phyloP scores from a whole-genome alignment of 2,329 filamentous ascomycete genomes.

The Fusarium humuli region DNA sequence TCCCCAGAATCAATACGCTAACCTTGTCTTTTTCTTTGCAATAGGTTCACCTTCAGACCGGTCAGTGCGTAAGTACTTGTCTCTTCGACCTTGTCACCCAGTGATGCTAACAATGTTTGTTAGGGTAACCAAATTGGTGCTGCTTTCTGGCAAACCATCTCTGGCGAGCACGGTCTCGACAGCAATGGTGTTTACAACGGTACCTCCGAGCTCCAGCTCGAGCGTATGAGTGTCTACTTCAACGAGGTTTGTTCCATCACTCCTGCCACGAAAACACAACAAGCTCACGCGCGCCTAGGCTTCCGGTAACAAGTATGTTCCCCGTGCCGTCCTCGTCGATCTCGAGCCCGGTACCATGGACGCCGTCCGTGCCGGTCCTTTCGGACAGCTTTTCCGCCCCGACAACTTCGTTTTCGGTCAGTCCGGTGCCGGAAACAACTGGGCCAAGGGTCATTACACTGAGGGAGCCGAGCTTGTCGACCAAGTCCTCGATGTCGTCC shows the following conservation, averaged over 20 bases:
- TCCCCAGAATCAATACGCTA: conserved; percentile 59
- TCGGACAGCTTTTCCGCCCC: conserved; percentile 98
- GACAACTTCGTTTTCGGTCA: conserved; percentile 99
- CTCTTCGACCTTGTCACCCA: conserved; percentile 21
- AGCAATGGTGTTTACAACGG: conserved; percentile 99
- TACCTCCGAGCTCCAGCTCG: conserved; percentile 97
- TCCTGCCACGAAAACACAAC: background rate
- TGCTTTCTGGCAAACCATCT: conserved; percentile 97
- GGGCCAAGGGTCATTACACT: conserved; percentile 99
- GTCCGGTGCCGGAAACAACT: conserved; percentile 99
- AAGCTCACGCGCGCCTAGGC: conserved; percentile 67
- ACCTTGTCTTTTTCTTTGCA: conserved; percentile 64
- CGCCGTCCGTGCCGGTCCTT: conserved; percentile 96
- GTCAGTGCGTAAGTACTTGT: conserved; percentile 85
- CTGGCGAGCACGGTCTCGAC: conserved; percentile 95
- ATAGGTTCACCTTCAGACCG: conserved; percentile 99
- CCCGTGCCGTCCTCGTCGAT: conserved; percentile 98
- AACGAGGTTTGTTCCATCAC: conserved; percentile 68
- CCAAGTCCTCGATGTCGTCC: conserved; percentile 97
- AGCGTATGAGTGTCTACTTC: conserved; percentile 99
- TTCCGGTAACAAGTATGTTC: conserved; percentile 98
- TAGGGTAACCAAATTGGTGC: conserved; percentile 99
- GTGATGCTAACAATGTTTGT: conserved; percentile 53
- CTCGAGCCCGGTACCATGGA: conserved; percentile 99
- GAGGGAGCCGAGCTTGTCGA: conserved; percentile 99